Percentiles rank a stretch among this genome's conserved stretches.
Conservation (phyloP, 805 yeast species). For the Ascoidea tarda region DNA sequence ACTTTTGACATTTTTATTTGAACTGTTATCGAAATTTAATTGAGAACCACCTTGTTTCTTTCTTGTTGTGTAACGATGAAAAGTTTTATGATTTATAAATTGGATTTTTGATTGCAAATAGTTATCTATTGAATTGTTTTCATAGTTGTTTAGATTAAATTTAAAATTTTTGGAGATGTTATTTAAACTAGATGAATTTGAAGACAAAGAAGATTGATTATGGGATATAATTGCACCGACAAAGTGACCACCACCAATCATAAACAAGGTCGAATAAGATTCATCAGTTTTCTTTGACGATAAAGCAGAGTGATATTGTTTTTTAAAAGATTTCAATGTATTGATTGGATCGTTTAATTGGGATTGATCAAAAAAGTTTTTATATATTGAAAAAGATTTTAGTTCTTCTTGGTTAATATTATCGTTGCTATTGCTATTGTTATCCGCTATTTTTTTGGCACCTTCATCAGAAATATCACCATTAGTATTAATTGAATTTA, state of each 20-base stretch:
- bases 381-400: conserved; percentile 54
- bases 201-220: conserved; percentile 19
- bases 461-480: no score
- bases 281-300: conserved; percentile 3
- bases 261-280: conserved; percentile 53
- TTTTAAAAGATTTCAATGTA: conserved; percentile 27
- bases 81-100: conserved; percentile 65
- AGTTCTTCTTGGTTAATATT: conserved; percentile 16
- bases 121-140: conserved; percentile 4
- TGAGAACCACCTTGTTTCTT: conserved; percentile 97
- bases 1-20: conserved; percentile 89
- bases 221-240: conserved; percentile 91
- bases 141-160: conserved; percentile 24
- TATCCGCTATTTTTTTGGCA: no score
- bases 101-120: conserved; percentile 30
- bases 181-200: not conserved
- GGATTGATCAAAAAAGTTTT: conserved; percentile 35
- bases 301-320: conserved; percentile 2
- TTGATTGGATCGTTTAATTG: conserved; percentile 34
- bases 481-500: conserved; percentile 12
- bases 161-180: conserved; percentile 41
- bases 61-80: conserved; percentile 91
- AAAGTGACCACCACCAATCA: conserved; percentile 98
- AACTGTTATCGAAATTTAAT: conserved; percentile 69
- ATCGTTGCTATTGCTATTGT: not conserved